These are phyloP conservation scores for Ophiostoma piceae DNA, from an alignment of 2,329 filamentous ascomycete genomes.

Conservation along the genomic window DNA sequence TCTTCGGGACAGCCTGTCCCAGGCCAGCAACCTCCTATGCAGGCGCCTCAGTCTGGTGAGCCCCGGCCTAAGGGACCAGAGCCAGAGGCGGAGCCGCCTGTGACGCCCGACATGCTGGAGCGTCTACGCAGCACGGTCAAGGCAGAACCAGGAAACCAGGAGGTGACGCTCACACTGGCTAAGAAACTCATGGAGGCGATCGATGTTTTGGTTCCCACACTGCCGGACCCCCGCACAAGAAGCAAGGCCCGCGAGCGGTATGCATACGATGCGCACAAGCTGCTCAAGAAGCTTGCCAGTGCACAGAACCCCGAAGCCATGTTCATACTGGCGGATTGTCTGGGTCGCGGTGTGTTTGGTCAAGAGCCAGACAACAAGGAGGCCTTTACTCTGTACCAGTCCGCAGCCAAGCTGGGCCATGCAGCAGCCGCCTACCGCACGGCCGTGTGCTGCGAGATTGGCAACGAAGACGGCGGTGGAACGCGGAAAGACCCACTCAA, in stretches of 20 bases:
- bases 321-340: slow-evolving; percentile 88
- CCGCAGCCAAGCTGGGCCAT: slow-evolving; percentile 84
- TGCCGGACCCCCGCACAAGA: slow-evolving; percentile 65
- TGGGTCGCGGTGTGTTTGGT: slow-evolving; percentile 75
- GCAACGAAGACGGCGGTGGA: slow-evolving; percentile 87
- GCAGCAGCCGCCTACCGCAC: slow-evolving; percentile 85
- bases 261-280: slow-evolving; percentile 78
- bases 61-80: background rate
- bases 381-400: slow-evolving; percentile 89
- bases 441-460: slow-evolving; percentile 95
- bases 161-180: slow-evolving; percentile 65
- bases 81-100: slow-evolving; percentile 41
- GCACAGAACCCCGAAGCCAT: slow-evolving; percentile 76
- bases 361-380: slow-evolving; percentile 80
- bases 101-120: slow-evolving; percentile 76
- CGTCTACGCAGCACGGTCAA: slow-evolving; percentile 64
- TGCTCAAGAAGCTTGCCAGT: slow-evolving; percentile 78
- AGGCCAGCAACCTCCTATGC: slow-evolving; percentile 30
- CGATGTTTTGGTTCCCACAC: slow-evolving; percentile 60
- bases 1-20: slow-evolving; percentile 29
- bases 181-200: slow-evolving; percentile 84
- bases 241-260: slow-evolving; percentile 77
- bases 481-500: slow-evolving; percentile 87
- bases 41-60: slow-evolving; percentile 27
- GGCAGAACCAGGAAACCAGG: slow-evolving; percentile 65